Percentiles rank a stretch among this genome's conserved stretches.
phyloP scores from a whole-genome alignment of 805 yeast species.

The Cyberlindnera samutprakarnensis region DNA sequence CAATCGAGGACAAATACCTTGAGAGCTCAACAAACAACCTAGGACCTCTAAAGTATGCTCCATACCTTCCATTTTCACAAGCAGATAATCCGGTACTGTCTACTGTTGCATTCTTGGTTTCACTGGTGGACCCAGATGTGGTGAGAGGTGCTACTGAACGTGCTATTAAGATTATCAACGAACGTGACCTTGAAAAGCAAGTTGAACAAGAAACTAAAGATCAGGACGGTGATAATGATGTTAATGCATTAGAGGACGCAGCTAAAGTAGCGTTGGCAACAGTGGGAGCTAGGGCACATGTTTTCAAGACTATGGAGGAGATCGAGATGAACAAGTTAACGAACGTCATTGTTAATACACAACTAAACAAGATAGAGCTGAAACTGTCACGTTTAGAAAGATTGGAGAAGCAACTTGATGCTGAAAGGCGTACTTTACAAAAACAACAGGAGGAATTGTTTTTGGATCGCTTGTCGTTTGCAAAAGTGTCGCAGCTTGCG shows the following conservation, averaged over 20 bases:
- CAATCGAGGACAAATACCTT: slow-evolving; percentile 71
- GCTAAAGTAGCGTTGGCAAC: slow-evolving; percentile 9
- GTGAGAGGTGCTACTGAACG: slow-evolving; percentile 74
- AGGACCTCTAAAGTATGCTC: slow-evolving; percentile 75
- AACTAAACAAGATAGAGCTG: slow-evolving; percentile 55
- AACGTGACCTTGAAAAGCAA: slow-evolving; percentile 15
- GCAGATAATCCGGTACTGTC: slow-evolving; percentile 92
- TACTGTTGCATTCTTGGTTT: slow-evolving; percentile 82
- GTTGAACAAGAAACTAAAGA: slow-evolving; percentile 14
- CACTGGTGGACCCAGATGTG: slow-evolving; percentile 77
- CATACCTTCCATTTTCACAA: slow-evolving; percentile 77
- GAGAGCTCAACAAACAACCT: slow-evolving; percentile 32
- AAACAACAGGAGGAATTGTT: slow-evolving; percentile 62
- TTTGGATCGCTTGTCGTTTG: slow-evolving; percentile 57
- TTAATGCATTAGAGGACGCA: slow-evolving; percentile 37
- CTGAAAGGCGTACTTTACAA: slow-evolving; percentile 51
- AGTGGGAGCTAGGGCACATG: slow-evolving; percentile 69
- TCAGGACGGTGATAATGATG: slow-evolving; percentile 5
- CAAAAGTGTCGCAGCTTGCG: slow-evolving; percentile 47
- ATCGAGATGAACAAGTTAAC: slow-evolving; percentile 61
- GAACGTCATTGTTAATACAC: slow-evolving; percentile 50
- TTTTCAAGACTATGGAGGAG: slow-evolving; percentile 76
- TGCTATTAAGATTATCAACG: slow-evolving; percentile 36
- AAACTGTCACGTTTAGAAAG: slow-evolving; percentile 52
- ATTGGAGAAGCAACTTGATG: slow-evolving; percentile 58